Percentiles rank a stretch among this genome's conserved stretches.
Evolutionary conservation across 768 basidiomycete species (phyloP).

Genomic region (Floccularia luteovirens): DNA sequence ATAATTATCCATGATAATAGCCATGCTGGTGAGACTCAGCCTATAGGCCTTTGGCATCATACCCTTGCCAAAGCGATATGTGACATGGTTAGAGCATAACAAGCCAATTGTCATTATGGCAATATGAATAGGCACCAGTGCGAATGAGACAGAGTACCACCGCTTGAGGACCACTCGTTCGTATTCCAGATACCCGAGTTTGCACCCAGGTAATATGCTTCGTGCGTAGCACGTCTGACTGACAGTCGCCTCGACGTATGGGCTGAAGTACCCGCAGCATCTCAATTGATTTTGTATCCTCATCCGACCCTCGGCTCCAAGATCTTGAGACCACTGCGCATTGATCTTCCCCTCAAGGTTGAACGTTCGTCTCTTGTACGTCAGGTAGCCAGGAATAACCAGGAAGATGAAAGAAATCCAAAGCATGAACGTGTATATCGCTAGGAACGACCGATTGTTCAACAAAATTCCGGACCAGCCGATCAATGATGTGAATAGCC

Average conservation of each 20-base stretch:
- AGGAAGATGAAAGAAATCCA: conserved; percentile 73
- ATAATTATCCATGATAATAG: conserved; percentile 78
- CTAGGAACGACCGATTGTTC: conserved; percentile 82
- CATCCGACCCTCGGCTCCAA: conserved; percentile 52
- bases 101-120: conserved; percentile 54
- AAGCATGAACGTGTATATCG: conserved; percentile 66
- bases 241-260: conserved; percentile 73
- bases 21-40: conserved; percentile 63
- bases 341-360: conserved; percentile 76
- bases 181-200: conserved; percentile 50
- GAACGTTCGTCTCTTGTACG: conserved; percentile 54
- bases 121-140: conserved; percentile 62
- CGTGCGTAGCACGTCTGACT: conserved; percentile 69
- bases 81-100: conserved; percentile 76
- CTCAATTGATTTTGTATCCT: conserved; percentile 65
- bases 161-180: conserved; percentile 43
- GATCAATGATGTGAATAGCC: conserved; percentile 58
- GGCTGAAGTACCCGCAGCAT: conserved; percentile 78
- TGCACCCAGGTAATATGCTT: conserved; percentile 67
- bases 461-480: conserved; percentile 81
- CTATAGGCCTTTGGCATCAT: conserved; percentile 84
- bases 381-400: conserved; percentile 71
- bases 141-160: conserved; percentile 63
- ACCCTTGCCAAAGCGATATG: conserved; percentile 83
- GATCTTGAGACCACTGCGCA: conserved; percentile 40